Evolutionary conservation across 768 basidiomycete species (phyloP), one percentile per base, ranked within the genome.

Genomic region (Boletus speciosus): DNA sequence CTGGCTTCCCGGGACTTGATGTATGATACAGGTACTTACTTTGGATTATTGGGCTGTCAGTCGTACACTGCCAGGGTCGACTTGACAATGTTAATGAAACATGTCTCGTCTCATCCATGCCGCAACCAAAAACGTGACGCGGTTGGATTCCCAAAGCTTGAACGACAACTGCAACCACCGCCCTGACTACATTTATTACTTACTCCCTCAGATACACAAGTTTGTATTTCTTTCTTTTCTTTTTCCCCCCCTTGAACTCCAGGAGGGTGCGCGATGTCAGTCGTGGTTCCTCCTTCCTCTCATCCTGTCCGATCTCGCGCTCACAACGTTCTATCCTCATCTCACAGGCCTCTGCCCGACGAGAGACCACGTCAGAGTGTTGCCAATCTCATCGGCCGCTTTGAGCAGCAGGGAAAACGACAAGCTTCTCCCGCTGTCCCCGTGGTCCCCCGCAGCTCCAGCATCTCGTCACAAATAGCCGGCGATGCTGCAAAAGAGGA

Each of bases 311-410:
- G 52, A 57, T 60, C 46, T 54, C 50, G 37, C 32, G 45, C 59
- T 63, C 40, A 71, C 53, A 7, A 11, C 36, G 38, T 27, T 15
- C 39, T 39, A 25, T 50, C 34, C 16, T 49, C 61, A 57, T 56
- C 56, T 58, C 61, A 58, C 65, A 92, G 90, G 90, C 86, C 88
- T 51, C 73, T 91, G 58, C 90, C 91, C 71, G 90, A 93, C 78
- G 91, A 93, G 74, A 82, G 87, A 66, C 90, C 90, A 46, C 86
- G 91, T 55, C 82, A 82, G 68, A 90, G 86, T 63, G 91, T 93
- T 45, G 91, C 91, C 59, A 93, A 92, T 67, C 85, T 93, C 73
- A 93, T 93, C 65, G 91, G 91, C 48, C 81, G 87, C 54, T 93
- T 93, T 61, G 91, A 93, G 70, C 88, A 82, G 62, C 85, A 89